Conservation (phyloP, 75 land plant genomes). For the Chamaecyparis obtusa region DNA sequence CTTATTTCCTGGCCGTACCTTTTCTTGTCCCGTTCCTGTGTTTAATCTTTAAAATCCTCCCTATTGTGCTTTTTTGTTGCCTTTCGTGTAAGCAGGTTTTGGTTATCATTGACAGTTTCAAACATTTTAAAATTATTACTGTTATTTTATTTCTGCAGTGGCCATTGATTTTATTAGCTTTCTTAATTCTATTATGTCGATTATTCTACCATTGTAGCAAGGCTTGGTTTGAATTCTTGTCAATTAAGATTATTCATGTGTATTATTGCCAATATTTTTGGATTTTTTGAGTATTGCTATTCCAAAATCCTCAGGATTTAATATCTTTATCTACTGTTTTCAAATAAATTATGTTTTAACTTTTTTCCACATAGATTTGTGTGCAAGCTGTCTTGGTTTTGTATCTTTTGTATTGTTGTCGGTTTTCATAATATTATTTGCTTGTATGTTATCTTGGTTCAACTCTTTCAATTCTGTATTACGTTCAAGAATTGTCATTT, state of each 20-base stretch:
- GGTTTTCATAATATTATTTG: neutral
- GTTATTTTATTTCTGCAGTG: neutral
- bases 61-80: neutral
- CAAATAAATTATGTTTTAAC: neutral
- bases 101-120: neutral
- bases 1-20: neutral
- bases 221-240: neutral
- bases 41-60: neutral
- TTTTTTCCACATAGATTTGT: neutral
- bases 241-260: neutral
- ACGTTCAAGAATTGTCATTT: neutral
- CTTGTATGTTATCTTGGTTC: neutral
- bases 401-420: neutral
- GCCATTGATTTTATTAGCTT: neutral
- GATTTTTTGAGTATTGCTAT: neutral
- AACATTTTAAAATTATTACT: neutral
- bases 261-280: neutral
- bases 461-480: neutral
- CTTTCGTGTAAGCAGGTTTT: neutral
- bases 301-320: neutral
- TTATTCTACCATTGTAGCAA: no score
- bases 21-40: neutral
- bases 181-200: neutral
- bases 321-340: neutral
- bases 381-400: neutral